Percentiles rank a stretch among this genome's conserved stretches.
phyloP scores from a whole-genome alignment of 441 rosid genomes.

The Sinapis alba region DNA sequence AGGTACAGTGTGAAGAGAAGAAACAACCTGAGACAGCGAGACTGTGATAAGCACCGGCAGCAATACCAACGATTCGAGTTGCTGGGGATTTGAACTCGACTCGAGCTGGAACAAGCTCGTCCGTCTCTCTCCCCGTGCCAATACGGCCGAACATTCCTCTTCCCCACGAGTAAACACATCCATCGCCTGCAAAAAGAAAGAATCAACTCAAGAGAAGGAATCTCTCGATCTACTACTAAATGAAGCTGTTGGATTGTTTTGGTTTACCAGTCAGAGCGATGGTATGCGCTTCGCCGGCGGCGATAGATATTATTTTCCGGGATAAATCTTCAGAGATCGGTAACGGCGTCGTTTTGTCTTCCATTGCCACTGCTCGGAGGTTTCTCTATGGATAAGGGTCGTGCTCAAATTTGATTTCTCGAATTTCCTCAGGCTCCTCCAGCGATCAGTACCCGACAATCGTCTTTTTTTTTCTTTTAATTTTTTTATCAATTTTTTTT shows the following conservation, averaged over 20 bases:
- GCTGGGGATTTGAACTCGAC: slow-evolving; percentile 48
- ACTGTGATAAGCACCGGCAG: slow-evolving; percentile 94
- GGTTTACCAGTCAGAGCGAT: slow-evolving; percentile 69
- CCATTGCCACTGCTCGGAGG: slow-evolving; percentile 45
- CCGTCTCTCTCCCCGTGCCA: slow-evolving; percentile 73
- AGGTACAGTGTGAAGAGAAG: not conserved
- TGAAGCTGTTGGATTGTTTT: not conserved
- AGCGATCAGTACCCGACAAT: not conserved
- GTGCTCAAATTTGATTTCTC: not conserved
- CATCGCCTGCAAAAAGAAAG: slow-evolving; percentile 58
- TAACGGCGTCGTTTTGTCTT: slow-evolving; percentile 12
- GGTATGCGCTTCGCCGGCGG: slow-evolving; percentile 90
- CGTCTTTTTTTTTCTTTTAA: too few species aligned
- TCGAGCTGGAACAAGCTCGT: slow-evolving; percentile 65
- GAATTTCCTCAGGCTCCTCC: not conserved
- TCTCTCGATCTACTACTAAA: not conserved
- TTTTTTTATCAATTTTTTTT: too few species aligned
- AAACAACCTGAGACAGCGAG: slow-evolving; percentile 74
- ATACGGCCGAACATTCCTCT: slow-evolving; percentile 94
- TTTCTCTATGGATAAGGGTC: not conserved
- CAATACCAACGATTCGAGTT: slow-evolving; percentile 63
- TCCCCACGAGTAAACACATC: slow-evolving; percentile 85
- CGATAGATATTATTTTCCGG: slow-evolving; percentile 48
- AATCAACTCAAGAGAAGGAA: not conserved
- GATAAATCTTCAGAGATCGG: slow-evolving; percentile 43